Evolutionary conservation across 371 early-diverging fungal genomes (phyloP), one percentile per base, ranked within the genome.

Genomic region (Mortierella sp.): DNA sequence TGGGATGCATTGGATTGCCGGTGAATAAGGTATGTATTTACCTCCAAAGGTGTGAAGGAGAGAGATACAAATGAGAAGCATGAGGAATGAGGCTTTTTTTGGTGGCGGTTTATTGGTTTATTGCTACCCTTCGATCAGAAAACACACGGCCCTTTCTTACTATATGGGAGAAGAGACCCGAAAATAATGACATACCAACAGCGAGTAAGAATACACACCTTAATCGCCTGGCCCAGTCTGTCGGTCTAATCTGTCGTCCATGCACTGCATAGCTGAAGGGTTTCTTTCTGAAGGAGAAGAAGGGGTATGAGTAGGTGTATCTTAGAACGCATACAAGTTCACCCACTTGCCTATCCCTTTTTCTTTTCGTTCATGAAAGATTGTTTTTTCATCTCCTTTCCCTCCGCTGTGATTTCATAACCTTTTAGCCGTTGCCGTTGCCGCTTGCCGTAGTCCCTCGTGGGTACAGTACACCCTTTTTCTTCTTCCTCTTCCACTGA

Each of bases 291-390:
- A 31, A 63, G 26, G 10, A 13, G 28, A 60, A 28, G 31, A 28
- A n/a, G n/a, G 28, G 28, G 31, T 13, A 0, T 14, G 31, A 48
- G 16, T 11, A 38, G 42, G 48, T 14, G 10, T 65, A 24, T 38
- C 65, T 38, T 34, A 10, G 8, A 65, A 65, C 65, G 65, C 65
- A 65, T 65, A 65, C 65, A 65, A 65, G 38, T 65, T 65, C 65
- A 65, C 65, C 65, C 65, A 38, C 38, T 65, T 65, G 65, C 65
- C 65, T 2, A 38, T 63, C 38, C 21, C 31, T 5, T 31, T 8
- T 63, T 21, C 7, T 57, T 57, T 57, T 24, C 48, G 48, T 48
- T 48, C 48, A 48, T 48, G 48, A 24, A 54, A n/a, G n/a, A n/a
- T n/a, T n/a, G n/a, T 54, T 1, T 21, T 54, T 7, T 54, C 7